phyloP scores from a whole-genome alignment of 257 asterid genomes.

The Solanum phureja region DNA sequence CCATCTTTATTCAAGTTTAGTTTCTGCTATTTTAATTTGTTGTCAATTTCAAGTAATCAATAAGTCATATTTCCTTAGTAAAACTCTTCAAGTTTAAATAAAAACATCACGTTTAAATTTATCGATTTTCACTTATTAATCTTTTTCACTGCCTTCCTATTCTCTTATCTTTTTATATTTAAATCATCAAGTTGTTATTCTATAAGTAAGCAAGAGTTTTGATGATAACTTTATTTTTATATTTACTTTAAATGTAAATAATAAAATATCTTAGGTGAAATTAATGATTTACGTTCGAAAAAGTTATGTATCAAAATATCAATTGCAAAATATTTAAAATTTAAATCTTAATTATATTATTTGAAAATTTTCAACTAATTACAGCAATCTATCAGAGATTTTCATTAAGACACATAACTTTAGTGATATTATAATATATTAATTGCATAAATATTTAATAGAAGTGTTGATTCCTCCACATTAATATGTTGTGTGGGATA shows the following conservation, averaged over 20 bases:
- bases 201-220: neutral
- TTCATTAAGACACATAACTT: neutral
- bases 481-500: neutral
- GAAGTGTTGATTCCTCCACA: too few species aligned
- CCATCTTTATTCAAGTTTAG: too few species aligned
- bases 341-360: neutral
- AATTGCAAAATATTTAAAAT: neutral
- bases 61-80: too few species aligned
- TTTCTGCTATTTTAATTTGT: too few species aligned
- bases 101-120: neutral
- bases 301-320: neutral
- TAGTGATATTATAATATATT: neutral
- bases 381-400: neutral
- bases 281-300: neutral
- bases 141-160: neutral
- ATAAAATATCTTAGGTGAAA: neutral
- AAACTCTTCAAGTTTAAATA: too few species aligned
- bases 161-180: neutral
- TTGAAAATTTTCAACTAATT: neutral
- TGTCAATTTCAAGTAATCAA: too few species aligned
- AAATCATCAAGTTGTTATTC: neutral
- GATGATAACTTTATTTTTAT: neutral
- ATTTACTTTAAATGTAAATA: neutral
- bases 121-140: neutral
- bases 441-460: too few species aligned